Evolutionary conservation across 805 yeast genomes (phyloP), one percentile per base, ranked within the genome.

Genomic region (Sungouiozyma intestinalis): DNA sequence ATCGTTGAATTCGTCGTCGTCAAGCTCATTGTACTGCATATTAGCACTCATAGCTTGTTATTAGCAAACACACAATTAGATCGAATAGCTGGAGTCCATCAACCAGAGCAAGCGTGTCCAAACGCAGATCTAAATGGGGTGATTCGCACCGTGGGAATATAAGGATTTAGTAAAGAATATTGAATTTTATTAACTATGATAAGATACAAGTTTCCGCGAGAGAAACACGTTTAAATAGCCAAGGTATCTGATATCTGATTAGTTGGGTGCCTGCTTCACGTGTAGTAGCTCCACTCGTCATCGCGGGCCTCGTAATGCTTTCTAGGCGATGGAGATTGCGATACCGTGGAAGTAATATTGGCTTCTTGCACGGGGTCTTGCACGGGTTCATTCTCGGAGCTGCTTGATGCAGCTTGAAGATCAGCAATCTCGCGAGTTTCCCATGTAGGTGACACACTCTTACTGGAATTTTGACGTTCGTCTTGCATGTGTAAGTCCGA

Each of bases 1-100:
- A 20, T 39, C 40, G 27, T 44, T 36, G 35, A 55, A 40, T 33
- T 53, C 57, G 17, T 46, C 53, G 19, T 50, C 51, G 27, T 36
- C 41, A 11, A 45, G 40, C 18, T 46, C 50, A 37, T 35, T 21
- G 33, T 35, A 40, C 9, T 19, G 34, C 13, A 35, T 24, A 16
- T 24, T 24, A 24, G 29, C 6, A 11, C 29, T 24, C 29, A 24
- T 24, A n/a, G n/a, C n/a, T n/a, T n/a, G n/a, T n/a, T n/a, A n/a
- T n/a, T n/a, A n/a, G n/a, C n/a, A n/a, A n/a, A n/a, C n/a, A n/a
- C n/a, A n/a, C n/a, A n/a, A n/a, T n/a, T n/a, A n/a, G n/a, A n/a
- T n/a, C n/a, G n/a, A n/a, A n/a, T n/a, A n/a, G n/a, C n/a, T n/a
- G n/a, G n/a, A n/a, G n/a, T n/a, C n/a, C n/a, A n/a, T n/a, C n/a